Conservation (phyloP, 2,329 filamentous ascomycete species). For the Trichoderma breve region DNA sequence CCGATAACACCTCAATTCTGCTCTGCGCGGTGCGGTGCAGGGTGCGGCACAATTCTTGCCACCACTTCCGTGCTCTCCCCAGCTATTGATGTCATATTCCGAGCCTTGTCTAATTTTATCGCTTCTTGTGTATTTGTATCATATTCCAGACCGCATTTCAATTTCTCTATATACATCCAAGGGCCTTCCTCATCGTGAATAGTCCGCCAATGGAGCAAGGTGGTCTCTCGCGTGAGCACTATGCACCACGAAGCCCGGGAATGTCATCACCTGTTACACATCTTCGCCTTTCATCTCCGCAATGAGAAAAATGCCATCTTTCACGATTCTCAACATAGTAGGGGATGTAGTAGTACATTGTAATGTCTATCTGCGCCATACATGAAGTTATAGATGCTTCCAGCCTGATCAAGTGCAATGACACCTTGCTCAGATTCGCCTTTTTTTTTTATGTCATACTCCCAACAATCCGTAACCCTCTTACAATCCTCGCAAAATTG, state of each 20-base stretch:
- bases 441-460: neutral
- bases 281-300: neutral
- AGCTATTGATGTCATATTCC: neutral
- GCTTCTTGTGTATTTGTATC: neutral
- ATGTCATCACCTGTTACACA: neutral
- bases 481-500: slow-evolving; percentile 42
- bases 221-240: neutral
- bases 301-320: neutral
- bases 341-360: slow-evolving; percentile 15
- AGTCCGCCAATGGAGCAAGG: neutral
- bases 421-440: neutral
- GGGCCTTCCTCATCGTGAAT: neutral
- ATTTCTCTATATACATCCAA: neutral
- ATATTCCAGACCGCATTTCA: neutral
- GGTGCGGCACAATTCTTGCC: neutral
- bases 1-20: neutral
- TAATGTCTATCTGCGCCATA: slow-evolving; percentile 14
- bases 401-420: neutral
- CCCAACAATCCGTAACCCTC: neutral
- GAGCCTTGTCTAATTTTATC: neutral
- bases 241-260: neutral
- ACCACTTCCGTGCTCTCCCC: neutral
- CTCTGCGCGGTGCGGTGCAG: neutral
- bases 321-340: neutral
- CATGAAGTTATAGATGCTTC: slow-evolving; percentile 3